Base-by-base conservation (phyloP, 2,329 filamentous ascomycete species). In the Orbilia blumenaviensis region DNA sequence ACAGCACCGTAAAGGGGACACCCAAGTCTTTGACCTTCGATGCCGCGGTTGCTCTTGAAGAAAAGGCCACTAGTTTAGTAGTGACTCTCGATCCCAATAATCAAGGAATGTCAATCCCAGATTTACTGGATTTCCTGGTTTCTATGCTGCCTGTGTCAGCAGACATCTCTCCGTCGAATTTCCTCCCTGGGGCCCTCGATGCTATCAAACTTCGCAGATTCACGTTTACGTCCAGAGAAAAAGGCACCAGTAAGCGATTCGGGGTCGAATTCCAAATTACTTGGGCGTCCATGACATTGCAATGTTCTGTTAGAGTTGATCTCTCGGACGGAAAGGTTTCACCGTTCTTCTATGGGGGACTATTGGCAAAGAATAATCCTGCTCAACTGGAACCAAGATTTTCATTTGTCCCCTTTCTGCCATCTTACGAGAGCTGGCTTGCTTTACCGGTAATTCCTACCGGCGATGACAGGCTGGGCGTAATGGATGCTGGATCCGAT, bases 151-250 rank as follows among this genome's bases (percentile, higher is more conserved):
- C 56, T 9, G 10, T 61, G 12, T 27, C 18, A 4, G 36, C 23
- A 6, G 56, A 61, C 18, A 1, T 61, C 3, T 61, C 36, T 10
- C 56, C 56, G 12, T 61, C 56, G 27, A 44, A 61, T 7, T 61
- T 61, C 23, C 38, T 61, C 14, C 56, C 56, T 8, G 56, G 56
- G 5, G 56, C 36, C 18, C 38, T 61, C 3, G 56, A 61, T 44
- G 56, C 56, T 18, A n/a, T 61, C 21, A 61, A 61, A 32, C 56
- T 61, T 8, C 34, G 56, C 7, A 61, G 56, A 29, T 61, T 61
- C 14, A 61, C 18, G 34, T 61, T 61, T 29, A 32, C 18, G 23
- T 16, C 18, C 2, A 8, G 56, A 16, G 56, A 61, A 16, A 44
- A 21, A 8, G 36, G 56, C 3, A 32, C 16, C 4, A 1, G 12